Evolutionary conservation across 2,329 filamentous ascomycete species (phyloP).

Genomic region (Pseudonectria foliicola): DNA sequence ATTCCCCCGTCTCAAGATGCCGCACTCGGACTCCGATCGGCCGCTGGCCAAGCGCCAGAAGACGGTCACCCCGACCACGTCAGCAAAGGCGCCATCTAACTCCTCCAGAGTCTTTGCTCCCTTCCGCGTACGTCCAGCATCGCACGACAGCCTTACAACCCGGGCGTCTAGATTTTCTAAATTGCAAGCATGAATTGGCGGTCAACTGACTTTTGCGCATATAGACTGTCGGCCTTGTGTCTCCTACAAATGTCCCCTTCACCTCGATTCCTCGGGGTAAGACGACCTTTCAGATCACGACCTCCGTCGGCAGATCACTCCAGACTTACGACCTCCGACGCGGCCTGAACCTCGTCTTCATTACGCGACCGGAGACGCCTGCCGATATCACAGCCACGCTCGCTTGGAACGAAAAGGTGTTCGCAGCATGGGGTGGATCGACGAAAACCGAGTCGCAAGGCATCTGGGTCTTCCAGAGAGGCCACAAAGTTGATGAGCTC

Average conservation of each 20-base stretch:
- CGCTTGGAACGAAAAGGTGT: constrained; percentile 80
- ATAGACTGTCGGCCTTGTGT: constrained; percentile 88
- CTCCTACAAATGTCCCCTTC: constrained; percentile 84
- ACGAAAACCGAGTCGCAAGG: constrained; percentile 51
- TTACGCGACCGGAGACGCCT: constrained; percentile 85
- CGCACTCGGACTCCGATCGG: constrained; percentile 50
- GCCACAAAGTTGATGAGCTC: constrained; percentile 74
- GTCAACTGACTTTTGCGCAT: neutral
- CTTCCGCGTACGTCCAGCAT: constrained; percentile 61
- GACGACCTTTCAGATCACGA: constrained; percentile 95
- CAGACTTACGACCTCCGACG: constrained; percentile 93
- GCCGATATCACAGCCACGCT: constrained; percentile 76
- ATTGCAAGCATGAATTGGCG: constrained; percentile 4
- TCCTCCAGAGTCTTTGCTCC: constrained; percentile 85
- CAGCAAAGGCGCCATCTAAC: constrained; percentile 32
- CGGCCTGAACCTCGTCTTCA: constrained; percentile 86
- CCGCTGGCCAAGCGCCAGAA: constrained; percentile 74
- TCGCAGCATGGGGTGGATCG: constrained; percentile 79
- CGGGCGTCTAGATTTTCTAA: neutral
- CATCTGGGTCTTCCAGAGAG: constrained; percentile 87
- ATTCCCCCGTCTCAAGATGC: constrained; percentile 35
- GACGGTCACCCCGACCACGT: constrained; percentile 28
- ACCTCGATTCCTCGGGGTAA: constrained; percentile 84
- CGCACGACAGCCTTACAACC: too few relatives aligned
- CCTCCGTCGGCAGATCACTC: constrained; percentile 79